Evolutionary conservation across 1,284 basidiomycete genomes (phyloP).

Genomic region (Rhodotorula glutinis): DNA sequence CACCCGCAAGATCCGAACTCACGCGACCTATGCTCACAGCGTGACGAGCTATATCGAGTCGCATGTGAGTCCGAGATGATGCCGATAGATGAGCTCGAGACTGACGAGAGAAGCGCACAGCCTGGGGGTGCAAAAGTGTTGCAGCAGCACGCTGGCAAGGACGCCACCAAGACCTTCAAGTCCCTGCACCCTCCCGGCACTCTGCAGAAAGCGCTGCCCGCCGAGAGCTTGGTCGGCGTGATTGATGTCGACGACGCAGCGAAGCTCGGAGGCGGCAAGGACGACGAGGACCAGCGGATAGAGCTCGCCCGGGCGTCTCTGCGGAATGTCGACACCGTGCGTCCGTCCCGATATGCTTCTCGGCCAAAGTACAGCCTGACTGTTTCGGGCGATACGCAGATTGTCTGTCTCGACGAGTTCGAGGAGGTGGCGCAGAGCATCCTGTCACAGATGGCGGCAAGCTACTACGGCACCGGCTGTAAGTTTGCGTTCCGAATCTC

Average conservation of each 20-base stretch:
- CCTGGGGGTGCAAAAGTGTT: slow-evolving; percentile 24
- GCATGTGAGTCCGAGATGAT: slow-evolving; percentile 12
- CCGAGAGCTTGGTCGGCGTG: slow-evolving; percentile 19
- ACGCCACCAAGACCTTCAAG: slow-evolving; percentile 19
- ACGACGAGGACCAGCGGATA: slow-evolving; percentile 12
- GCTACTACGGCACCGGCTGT: slow-evolving; percentile 31
- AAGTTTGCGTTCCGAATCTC: slow-evolving; percentile 4
- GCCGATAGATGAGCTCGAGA: not conserved
- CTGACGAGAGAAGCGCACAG: not conserved
- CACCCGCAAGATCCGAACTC: not conserved
- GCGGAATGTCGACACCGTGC: slow-evolving; percentile 16
- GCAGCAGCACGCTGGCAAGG: slow-evolving; percentile 20
- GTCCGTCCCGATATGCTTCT: slow-evolving; percentile 29
- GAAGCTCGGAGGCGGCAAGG: slow-evolving; percentile 17
- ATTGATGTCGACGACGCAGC: slow-evolving; percentile 18
- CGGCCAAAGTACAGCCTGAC: not conserved
- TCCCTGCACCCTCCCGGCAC: slow-evolving; percentile 5
- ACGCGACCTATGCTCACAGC: slow-evolving; percentile 5
- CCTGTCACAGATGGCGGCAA: slow-evolving; percentile 37
- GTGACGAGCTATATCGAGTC: slow-evolving; percentile 25
- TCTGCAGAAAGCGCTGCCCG: slow-evolving; percentile 3
- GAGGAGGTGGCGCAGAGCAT: slow-evolving; percentile 26
- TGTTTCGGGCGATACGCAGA: not conserved
- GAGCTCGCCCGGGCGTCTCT: slow-evolving; percentile 12
- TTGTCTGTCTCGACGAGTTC: slow-evolving; percentile 31